Conservation (phyloP, 2,329 filamentous ascomycete species). For the Beauveria bassiana region DNA sequence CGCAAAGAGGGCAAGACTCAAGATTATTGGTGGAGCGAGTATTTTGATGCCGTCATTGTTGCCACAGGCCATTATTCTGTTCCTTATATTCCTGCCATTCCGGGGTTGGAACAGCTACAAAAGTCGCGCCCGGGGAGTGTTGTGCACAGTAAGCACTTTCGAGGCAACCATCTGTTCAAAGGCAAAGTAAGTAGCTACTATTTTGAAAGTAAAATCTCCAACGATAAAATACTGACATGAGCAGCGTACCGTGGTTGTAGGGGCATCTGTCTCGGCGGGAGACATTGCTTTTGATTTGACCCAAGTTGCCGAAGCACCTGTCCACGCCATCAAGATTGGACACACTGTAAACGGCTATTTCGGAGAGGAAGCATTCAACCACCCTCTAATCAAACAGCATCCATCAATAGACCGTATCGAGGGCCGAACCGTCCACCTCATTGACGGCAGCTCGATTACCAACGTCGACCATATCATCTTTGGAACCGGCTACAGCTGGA, state of each 20-base stretch:
- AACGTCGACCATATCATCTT: slow-evolving; percentile 57
- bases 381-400: slow-evolving; percentile 41
- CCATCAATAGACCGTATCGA: slow-evolving; percentile 41
- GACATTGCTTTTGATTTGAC: slow-evolving; percentile 52
- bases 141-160: slow-evolving; percentile 47
- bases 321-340: slow-evolving; percentile 44
- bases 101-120: slow-evolving; percentile 41
- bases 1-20: slow-evolving; percentile 25
- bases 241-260: slow-evolving; percentile 52
- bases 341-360: slow-evolving; percentile 46
- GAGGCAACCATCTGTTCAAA: slow-evolving; percentile 35
- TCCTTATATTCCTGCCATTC: slow-evolving; percentile 44
- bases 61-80: slow-evolving; percentile 55
- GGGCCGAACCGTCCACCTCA: slow-evolving; percentile 43
- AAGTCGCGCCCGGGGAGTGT: slow-evolving; percentile 39
- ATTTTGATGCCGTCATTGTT: slow-evolving; percentile 54
- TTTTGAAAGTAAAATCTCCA: not conserved
- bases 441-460: slow-evolving; percentile 43
- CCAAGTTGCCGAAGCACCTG: slow-evolving; percentile 34
- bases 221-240: not conserved
- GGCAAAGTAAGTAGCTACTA: slow-evolving; percentile 31
- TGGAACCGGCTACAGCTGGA: slow-evolving; percentile 60
- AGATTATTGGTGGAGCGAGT: slow-evolving; percentile 57
- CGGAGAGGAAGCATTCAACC: slow-evolving; percentile 51
- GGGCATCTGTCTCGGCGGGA: slow-evolving; percentile 56